These are phyloP conservation scores for Rhytidhysteron rufulum DNA, from an alignment of 2,329 filamentous ascomycete species.

Conservation along the genomic window DNA sequence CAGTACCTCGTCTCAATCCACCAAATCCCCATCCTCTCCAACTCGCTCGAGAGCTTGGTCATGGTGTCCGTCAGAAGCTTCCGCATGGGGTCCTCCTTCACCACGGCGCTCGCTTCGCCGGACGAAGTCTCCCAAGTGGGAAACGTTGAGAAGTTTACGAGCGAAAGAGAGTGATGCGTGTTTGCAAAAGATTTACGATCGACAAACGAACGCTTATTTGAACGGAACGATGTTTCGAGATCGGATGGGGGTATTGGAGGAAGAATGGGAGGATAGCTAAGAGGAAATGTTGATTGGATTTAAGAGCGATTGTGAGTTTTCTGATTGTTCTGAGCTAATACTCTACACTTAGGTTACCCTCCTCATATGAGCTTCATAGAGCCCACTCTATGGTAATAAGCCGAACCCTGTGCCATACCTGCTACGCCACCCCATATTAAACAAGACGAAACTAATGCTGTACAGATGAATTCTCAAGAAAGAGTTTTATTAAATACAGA, in stretches of 20 bases:
- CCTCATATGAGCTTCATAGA: not conserved
- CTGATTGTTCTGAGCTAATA: too few species aligned
- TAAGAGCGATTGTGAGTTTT: too few species aligned
- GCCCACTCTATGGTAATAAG: conserved; percentile 1
- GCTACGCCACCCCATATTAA: too few species aligned
- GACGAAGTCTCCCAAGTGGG: conserved; percentile 19
- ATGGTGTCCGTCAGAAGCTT: not conserved
- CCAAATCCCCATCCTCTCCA: conserved; percentile 11
- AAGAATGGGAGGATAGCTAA: too few species aligned
- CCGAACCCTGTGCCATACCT: too few species aligned
- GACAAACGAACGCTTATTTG: conserved; percentile 26
- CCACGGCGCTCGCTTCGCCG: conserved; percentile 16
- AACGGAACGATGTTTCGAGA: conserved; percentile 17
- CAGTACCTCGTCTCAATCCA: too few species aligned
- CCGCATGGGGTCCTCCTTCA: not conserved
- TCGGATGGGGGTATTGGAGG: not conserved
- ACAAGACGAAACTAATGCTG: too few species aligned
- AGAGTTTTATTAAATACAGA: too few species aligned
- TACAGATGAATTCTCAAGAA: too few species aligned
- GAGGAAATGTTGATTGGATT: too few species aligned
- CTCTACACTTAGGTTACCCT: too few species aligned
- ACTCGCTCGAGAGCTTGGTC: not conserved
- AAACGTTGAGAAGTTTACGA: conserved; percentile 28
- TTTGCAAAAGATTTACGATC: conserved; percentile 27
- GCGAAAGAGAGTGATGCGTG: conserved; percentile 32